These are phyloP conservation scores for Phoma sp. DNA, from an alignment of 2,329 filamentous ascomycete genomes.

Conservation along the genomic window DNA sequence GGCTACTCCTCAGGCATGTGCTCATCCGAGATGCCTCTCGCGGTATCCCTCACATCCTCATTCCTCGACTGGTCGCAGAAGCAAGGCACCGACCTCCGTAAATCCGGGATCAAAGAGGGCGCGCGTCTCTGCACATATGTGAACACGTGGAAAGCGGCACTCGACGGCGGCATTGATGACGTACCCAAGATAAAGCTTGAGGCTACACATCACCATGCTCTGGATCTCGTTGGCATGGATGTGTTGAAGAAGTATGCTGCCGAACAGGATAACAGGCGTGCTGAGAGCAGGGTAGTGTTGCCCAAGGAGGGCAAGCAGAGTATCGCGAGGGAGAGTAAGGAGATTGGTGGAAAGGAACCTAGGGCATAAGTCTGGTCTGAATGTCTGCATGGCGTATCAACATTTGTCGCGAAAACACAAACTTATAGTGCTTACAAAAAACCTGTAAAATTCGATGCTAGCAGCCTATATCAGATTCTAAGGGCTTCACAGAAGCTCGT, in stretches of 20 bases:
- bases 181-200: constrained; percentile 56
- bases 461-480: too few relatives aligned
- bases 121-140: constrained; percentile 67
- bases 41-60: constrained; percentile 62
- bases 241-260: constrained; percentile 57
- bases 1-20: constrained; percentile 27
- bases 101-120: constrained; percentile 60
- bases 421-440: too few relatives aligned
- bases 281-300: constrained; percentile 12
- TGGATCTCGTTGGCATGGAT: constrained; percentile 55
- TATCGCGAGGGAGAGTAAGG: constrained; percentile 24
- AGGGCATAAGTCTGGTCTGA: constrained; percentile 17
- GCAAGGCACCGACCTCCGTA: constrained; percentile 63
- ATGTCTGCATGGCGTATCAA: too few relatives aligned
- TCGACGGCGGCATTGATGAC: constrained; percentile 24
- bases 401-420: too few relatives aligned
- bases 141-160: constrained; percentile 59
- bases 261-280: constrained; percentile 37
- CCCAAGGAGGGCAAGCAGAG: constrained; percentile 15
- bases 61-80: constrained; percentile 66
- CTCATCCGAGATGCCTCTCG: constrained; percentile 50
- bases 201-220: constrained; percentile 58
- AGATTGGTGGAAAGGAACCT: constrained; percentile 37
- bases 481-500: too few relatives aligned
- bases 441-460: too few relatives aligned